Evolutionary conservation across 768 basidiomycete genomes (phyloP).

Genomic region (Tremella mesenterica): DNA sequence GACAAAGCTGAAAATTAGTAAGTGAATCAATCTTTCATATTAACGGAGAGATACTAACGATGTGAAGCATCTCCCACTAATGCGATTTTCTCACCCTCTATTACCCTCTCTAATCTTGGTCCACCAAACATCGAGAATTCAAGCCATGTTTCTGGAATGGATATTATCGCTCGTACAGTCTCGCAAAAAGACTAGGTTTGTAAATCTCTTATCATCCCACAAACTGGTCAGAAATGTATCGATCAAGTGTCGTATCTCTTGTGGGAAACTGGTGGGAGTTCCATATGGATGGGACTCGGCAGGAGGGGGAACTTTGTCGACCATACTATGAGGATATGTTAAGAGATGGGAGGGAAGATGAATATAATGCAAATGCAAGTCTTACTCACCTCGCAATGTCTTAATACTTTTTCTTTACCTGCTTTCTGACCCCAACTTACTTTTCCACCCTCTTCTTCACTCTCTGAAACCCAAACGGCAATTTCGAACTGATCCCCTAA

Average conservation of each 20-base stretch:
- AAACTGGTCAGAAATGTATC: neutral
- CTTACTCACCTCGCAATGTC: slow-evolving; percentile 14
- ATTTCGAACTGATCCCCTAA: slow-evolving; percentile 18
- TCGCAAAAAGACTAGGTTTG: neutral
- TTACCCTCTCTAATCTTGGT: slow-evolving; percentile 16
- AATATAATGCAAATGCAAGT: neutral
- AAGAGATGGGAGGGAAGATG: too few relatives aligned
- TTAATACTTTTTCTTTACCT: slow-evolving; percentile 3
- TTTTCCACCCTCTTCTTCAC: slow-evolving; percentile 13
- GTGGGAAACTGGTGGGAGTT: too few relatives aligned
- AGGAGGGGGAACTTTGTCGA: too few relatives aligned
- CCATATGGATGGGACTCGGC: too few relatives aligned
- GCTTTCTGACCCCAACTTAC: slow-evolving; percentile 24
- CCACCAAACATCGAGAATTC: slow-evolving; percentile 31
- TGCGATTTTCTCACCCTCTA: slow-evolving; percentile 12
- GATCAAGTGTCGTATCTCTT: too few relatives aligned
- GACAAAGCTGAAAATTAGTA: slow-evolving; percentile 12
- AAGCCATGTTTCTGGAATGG: slow-evolving; percentile 20
- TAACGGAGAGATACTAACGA: slow-evolving; percentile 10
- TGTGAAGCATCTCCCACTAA: slow-evolving; percentile 30
- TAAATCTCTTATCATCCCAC: neutral
- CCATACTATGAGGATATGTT: too few relatives aligned
- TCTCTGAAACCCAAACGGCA: slow-evolving; percentile 12
- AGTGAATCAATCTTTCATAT: neutral
- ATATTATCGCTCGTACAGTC: slow-evolving; percentile 13